Percentiles rank a stretch among this genome's conserved stretches.
Conservation (phyloP, 2,329 filamentous ascomycete species). For the Rhynchosporium secalis region DNA sequence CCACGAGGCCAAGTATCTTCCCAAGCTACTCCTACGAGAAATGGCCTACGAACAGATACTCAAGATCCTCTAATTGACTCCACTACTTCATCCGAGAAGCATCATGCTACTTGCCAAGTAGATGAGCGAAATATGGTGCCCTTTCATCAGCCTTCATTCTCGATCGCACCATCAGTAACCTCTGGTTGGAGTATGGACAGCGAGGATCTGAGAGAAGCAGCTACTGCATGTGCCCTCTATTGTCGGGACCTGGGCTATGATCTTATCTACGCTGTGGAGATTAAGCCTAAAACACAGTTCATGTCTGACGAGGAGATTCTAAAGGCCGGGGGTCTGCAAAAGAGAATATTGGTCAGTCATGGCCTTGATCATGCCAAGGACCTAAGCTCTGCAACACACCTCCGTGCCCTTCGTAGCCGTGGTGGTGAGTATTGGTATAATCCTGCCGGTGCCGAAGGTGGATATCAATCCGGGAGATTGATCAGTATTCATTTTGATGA, state of each 20-base stretch:
- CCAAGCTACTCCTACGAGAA: neutral
- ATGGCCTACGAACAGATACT: neutral
- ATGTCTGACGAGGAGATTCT: slow-evolving; percentile 30
- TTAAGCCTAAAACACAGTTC: slow-evolving; percentile 21
- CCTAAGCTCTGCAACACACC: slow-evolving; percentile 31
- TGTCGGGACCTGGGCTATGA: slow-evolving; percentile 37
- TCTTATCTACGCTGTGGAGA: slow-evolving; percentile 36
- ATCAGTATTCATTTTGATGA: slow-evolving; percentile 18
- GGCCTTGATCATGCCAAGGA: slow-evolving; percentile 31
- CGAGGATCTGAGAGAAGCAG: slow-evolving; percentile 25
- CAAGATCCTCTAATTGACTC: slow-evolving; percentile 8
- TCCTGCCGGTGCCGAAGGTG: slow-evolving; percentile 6
- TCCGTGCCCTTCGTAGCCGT: slow-evolving; percentile 32
- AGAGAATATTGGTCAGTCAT: slow-evolving; percentile 34
- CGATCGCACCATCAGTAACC: neutral
- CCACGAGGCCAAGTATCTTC: neutral
- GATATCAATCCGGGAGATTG: slow-evolving; percentile 23
- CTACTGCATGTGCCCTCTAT: slow-evolving; percentile 32
- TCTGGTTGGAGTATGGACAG: neutral
- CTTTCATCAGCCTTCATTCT: neutral
- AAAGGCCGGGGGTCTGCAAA: slow-evolving; percentile 26
- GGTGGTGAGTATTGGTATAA: slow-evolving; percentile 17
- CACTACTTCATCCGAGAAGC: neutral
- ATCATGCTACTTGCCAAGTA: neutral
- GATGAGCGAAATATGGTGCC: neutral